A percentile compares a stretch with the other conserved stretches of the same genome.
Conservation (phyloP, 164 flowering plant genomes). For the Berberis thunbergii region DNA sequence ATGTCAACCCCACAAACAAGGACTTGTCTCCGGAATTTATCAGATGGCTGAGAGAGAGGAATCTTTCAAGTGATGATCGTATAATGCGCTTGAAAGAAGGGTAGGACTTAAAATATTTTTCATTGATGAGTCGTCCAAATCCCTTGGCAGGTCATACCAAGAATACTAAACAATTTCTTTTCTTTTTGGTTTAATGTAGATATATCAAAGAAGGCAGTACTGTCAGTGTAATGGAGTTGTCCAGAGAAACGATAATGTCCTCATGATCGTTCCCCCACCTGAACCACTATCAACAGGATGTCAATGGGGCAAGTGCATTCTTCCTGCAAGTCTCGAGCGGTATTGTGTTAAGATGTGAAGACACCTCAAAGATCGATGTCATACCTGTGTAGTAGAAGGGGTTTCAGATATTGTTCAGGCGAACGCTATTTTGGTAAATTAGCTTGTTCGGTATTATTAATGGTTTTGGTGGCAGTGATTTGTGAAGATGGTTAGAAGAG, state of each 20-base stretch:
- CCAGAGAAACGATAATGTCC: constrained; percentile 73
- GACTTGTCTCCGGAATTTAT: constrained; percentile 75
- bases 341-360: constrained; percentile 78
- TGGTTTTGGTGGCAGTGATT: constrained; percentile 11
- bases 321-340: constrained; percentile 88
- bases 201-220: constrained; percentile 93
- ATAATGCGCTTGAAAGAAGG: constrained; percentile 92
- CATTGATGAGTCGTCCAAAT: too few species aligned
- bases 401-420: constrained; percentile 6
- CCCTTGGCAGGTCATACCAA: background rate
- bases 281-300: constrained; percentile 79
- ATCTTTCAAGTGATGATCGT: constrained; percentile 90
- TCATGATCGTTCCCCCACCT: constrained; percentile 83
- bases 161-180: background rate
- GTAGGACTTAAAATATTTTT: constrained; percentile 23
- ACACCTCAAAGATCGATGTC: constrained; percentile 65
- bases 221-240: constrained; percentile 88
- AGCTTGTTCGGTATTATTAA: constrained; percentile 25
- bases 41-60: constrained; percentile 77
- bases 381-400: constrained; percentile 49
- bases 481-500: constrained; percentile 4
- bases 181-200: constrained; percentile 21
- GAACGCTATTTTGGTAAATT: constrained; percentile 16
- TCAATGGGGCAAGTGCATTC: constrained; percentile 72
- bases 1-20: constrained; percentile 57